Evolutionary conservation across 2,329 filamentous ascomycete genomes (phyloP).

Genomic region (Colletotrichum incanum): DNA sequence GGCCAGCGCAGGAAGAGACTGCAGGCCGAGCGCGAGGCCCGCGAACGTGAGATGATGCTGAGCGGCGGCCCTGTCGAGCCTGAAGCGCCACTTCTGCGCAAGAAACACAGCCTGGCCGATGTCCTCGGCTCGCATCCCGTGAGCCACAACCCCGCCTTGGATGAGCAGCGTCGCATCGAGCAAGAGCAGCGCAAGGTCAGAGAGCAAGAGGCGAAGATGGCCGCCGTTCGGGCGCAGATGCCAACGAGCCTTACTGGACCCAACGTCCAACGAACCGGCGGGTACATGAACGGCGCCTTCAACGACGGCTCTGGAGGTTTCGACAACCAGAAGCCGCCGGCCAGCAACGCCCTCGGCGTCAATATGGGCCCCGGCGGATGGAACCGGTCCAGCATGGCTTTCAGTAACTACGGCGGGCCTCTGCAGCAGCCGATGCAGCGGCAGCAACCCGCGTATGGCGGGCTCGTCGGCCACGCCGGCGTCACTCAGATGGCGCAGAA

Average conservation of each 20-base stretch:
- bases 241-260: constrained; percentile 57
- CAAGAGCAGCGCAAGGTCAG: constrained; percentile 58
- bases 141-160: constrained; percentile 57
- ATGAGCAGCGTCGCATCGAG: constrained; percentile 57
- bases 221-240: constrained; percentile 65
- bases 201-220: constrained; percentile 65
- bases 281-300: constrained; percentile 67
- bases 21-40: constrained; percentile 78
- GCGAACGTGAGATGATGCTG: constrained; percentile 68
- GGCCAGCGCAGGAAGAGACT: constrained; percentile 83
- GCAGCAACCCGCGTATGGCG: constrained; percentile 44
- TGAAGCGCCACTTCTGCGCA: constrained; percentile 52
- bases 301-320: constrained; percentile 67
- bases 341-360: constrained; percentile 47
- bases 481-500: constrained; percentile 30
- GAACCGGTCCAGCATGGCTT: constrained; percentile 48
- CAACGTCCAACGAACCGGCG: constrained; percentile 56
- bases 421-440: constrained; percentile 25
- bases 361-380: constrained; percentile 45
- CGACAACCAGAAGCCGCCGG: constrained; percentile 44
- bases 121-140: constrained; percentile 65
- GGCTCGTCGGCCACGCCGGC: constrained; percentile 28
- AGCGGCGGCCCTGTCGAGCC: constrained; percentile 48
- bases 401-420: constrained; percentile 51
- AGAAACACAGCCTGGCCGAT: constrained; percentile 71